Evolutionary conservation across 345 rosid genomes (phyloP).

Genomic region (Ceriops zippeliana): DNA sequence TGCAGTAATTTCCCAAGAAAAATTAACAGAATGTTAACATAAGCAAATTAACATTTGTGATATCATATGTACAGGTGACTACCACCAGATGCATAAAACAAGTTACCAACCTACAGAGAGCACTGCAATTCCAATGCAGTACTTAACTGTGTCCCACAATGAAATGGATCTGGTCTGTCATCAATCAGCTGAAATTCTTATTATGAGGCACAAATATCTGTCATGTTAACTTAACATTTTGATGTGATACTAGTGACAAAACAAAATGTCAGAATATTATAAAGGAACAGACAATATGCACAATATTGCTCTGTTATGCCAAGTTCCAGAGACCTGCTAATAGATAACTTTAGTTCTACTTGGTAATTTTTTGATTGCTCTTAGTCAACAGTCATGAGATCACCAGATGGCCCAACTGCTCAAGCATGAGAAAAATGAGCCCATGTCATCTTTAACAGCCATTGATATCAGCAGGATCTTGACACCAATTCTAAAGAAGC

Average conservation of each 20-base stretch:
- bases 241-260: no score
- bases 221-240: neutral
- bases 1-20: slow-evolving; percentile 39
- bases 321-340: no score
- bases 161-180: slow-evolving; percentile 75
- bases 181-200: slow-evolving; percentile 25
- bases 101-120: slow-evolving; percentile 60
- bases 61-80: neutral
- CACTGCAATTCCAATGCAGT: slow-evolving; percentile 50
- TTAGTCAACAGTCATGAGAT: no score
- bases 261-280: no score
- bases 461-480: neutral
- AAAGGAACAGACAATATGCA: no score
- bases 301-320: no score
- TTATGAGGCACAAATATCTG: slow-evolving; percentile 25
- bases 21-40: slow-evolving; percentile 10
- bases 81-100: slow-evolving; percentile 2
- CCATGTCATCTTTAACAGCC: neutral
- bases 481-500: neutral
- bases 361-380: no score
- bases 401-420: no score
- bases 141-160: slow-evolving; percentile 54
- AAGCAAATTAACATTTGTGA: neutral
- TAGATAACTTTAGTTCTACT: no score
- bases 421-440: neutral